Evolutionary conservation across 2,329 filamentous ascomycete genomes (phyloP).

Genomic region (Ceratocystis diversiconidia): DNA sequence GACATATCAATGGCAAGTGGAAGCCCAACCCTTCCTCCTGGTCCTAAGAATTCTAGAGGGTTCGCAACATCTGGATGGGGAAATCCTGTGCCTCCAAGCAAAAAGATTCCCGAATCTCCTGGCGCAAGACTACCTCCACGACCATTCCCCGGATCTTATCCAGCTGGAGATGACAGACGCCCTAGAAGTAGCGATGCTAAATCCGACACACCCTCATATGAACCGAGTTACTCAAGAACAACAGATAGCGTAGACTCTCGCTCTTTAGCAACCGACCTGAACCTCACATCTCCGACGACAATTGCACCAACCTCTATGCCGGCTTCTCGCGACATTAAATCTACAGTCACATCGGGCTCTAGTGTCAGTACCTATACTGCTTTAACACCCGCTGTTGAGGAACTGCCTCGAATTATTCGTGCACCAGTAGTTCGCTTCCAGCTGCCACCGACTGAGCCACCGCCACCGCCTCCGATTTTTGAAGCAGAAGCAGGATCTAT

Average conservation of each 20-base stretch:
- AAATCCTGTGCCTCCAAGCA: slow-evolving; percentile 34
- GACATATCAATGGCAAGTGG: slow-evolving; percentile 16
- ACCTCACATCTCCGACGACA: slow-evolving; percentile 10
- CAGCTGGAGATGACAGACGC: slow-evolving; percentile 30
- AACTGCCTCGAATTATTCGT: slow-evolving; percentile 22
- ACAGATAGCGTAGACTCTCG: neutral
- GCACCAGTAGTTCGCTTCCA: slow-evolving; percentile 27
- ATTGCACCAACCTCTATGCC: neutral
- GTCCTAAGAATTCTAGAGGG: slow-evolving; percentile 10
- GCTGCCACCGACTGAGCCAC: slow-evolving; percentile 28
- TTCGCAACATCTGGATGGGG: slow-evolving; percentile 30
- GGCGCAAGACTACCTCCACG: slow-evolving; percentile 29
- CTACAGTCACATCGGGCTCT: neutral
- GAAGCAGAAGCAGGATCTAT: slow-evolving; percentile 14
- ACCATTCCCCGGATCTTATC: slow-evolving; percentile 20
- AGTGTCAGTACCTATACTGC: neutral
- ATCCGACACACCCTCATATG: slow-evolving; percentile 22
- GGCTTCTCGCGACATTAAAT: neutral
- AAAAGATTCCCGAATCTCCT: slow-evolving; percentile 39
- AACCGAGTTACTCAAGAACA: neutral
- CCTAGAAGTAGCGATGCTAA: slow-evolving; percentile 42
- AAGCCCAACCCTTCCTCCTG: slow-evolving; percentile 25
- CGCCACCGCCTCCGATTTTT: slow-evolving; percentile 21
- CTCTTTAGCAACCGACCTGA: neutral
- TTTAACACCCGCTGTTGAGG: neutral